Evolutionary conservation across 345 rosid genomes (phyloP).

Genomic region (Sonneratia alba): DNA sequence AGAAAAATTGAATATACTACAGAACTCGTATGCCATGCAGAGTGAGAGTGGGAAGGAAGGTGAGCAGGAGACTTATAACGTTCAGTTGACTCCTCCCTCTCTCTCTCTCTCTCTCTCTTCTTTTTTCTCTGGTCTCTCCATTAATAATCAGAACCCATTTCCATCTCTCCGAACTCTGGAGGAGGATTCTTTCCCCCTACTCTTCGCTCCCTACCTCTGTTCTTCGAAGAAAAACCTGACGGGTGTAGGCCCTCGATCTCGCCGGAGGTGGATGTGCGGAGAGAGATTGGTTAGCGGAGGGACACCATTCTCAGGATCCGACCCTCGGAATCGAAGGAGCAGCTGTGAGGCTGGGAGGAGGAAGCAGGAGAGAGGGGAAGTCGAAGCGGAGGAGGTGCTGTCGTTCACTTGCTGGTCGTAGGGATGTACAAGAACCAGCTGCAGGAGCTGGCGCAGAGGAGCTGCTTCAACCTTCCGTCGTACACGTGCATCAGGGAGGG

Average conservation of each 20-base stretch:
- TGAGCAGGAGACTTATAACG: constrained; percentile 3
- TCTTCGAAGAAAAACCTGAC: background rate
- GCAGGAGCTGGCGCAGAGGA: constrained; percentile 99
- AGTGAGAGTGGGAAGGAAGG: background rate
- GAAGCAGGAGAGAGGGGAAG: background rate
- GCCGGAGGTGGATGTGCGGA: background rate
- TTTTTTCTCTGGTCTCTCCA: background rate
- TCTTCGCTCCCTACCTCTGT: background rate
- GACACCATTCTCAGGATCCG: background rate
- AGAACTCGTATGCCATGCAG: background rate
- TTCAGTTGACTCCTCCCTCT: constrained; percentile 7
- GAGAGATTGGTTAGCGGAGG: background rate
- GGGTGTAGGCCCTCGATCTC: constrained; percentile 4
- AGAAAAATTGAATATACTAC: background rate
- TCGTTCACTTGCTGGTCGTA: background rate
- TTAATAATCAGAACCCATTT: constrained; percentile 7
- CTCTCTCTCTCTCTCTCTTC: background rate
- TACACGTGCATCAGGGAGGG: constrained; percentile 93
- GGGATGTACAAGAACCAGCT: constrained; percentile 98
- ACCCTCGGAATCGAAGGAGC: background rate
- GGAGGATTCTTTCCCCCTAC: background rate
- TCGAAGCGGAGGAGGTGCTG: background rate
- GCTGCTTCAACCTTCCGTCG: constrained; percentile 94
- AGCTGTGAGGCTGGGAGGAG: background rate
- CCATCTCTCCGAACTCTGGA: background rate